phyloP scores from a whole-genome alignment of 176 grass and related monocot genomes.

The Aegilops umbellulata region DNA sequence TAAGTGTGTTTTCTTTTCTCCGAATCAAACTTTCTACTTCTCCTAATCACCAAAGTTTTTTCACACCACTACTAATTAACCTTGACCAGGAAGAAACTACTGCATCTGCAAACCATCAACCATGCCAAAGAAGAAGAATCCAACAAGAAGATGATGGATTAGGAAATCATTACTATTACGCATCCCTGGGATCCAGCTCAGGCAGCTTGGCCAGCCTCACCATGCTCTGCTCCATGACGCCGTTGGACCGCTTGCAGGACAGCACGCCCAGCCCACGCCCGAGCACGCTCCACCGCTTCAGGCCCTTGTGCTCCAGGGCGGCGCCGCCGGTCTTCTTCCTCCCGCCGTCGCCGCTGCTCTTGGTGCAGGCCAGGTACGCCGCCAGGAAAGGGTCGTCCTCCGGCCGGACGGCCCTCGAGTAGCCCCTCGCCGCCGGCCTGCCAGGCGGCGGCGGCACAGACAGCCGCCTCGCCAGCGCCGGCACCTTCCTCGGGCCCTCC shows the following conservation, averaged over 20 bases:
- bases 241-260: conserved; percentile 48
- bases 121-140: too few relatives aligned
- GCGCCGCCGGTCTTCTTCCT: not conserved
- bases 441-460: not conserved
- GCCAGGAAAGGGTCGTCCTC: conserved; percentile 86
- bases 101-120: too few relatives aligned
- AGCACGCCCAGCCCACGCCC: conserved; percentile 12
- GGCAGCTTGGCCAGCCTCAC: conserved; percentile 41
- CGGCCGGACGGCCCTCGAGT: conserved; percentile 28
- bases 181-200: conserved; percentile 20
- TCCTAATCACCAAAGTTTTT: not conserved
- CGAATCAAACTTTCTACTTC: not conserved
- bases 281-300: conserved; percentile 22
- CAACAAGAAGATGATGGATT: not conserved
- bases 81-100: not conserved
- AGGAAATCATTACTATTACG: not conserved
- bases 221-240: conserved; percentile 48
- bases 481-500: conserved; percentile 18
- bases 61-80: not conserved
- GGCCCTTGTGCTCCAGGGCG: not conserved
- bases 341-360: not conserved
- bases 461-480: not conserved
- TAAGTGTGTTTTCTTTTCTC: too few relatives aligned
- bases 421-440: not conserved
- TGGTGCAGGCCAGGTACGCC: conserved; percentile 87